Base-by-base conservation (phyloP, 2,329 filamentous ascomycete species). In the Claviceps arundinis region DNA sequence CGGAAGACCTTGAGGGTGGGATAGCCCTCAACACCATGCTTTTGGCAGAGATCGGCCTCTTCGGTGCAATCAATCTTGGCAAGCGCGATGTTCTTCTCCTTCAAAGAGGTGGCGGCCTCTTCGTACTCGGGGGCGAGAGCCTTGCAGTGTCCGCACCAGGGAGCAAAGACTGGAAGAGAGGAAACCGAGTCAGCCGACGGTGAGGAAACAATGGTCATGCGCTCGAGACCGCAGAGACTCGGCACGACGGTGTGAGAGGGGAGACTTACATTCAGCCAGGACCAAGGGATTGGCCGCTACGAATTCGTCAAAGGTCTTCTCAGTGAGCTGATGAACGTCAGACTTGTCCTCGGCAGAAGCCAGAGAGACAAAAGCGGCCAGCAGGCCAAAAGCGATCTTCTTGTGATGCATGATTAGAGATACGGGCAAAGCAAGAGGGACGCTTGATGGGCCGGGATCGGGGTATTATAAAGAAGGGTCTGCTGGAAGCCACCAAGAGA, bases 1-100 rank as follows among this genome's bases (percentile, higher is more conserved):
- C 91, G 89, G 89, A 98, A 98, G 73, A 98, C 82, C 84, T 97
- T 98, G 67, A 98, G 82, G 60, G 93, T 98, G 57, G 93, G 93
- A 79, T 98, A 98, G 59, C 93, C 93, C 77, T 97, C 89, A 44
- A 98, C 90, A 57, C 88, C 90, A 64, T 87, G 87, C 62, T 81
- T 76, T 71, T 89, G 81, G 82, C 93, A 98, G 60, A 98, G 85
- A 37, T 95, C 89, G 57, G 83, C 75, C 77, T 98, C 88, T 69
- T 87, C 89, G 65, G 91, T 97, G 80, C 93, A 97, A 77, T 96
- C 91, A 62, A 94, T 73, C 82, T 94, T 93, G 71, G 78, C 85
- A 52, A 94, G 77, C 65, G 79, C 80, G 71, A 93, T 91, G 68
- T 86, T 78, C 82, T 91, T 93, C 72, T 89, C 86, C 78, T 90